Percentiles rank a stretch among this genome's conserved stretches.
phyloP scores from a whole-genome alignment of 2,329 filamentous ascomycete genomes.

The Nannizziopsis arthrosporioides region DNA sequence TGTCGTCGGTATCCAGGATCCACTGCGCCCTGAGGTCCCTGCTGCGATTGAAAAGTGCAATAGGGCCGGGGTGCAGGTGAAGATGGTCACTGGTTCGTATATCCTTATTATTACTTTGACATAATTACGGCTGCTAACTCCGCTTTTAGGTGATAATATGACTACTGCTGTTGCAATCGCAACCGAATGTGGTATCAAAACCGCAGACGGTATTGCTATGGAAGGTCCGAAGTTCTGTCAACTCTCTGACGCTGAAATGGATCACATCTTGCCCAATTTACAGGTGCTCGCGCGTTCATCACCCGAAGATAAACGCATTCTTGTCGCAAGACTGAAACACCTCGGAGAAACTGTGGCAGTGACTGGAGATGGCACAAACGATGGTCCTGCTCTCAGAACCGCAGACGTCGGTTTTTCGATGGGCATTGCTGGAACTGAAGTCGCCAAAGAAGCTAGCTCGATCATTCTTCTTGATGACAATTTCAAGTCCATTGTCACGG shows the following conservation, averaged over 20 bases:
- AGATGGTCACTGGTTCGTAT: conserved; percentile 53
- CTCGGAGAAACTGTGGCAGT: conserved; percentile 51
- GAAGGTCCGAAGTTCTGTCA: conserved; percentile 57
- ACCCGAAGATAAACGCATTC: conserved; percentile 54
- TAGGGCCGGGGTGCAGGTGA: conserved; percentile 57
- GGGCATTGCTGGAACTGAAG: conserved; percentile 55
- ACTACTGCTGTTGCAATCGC: conserved; percentile 63
- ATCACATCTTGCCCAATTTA: conserved; percentile 46
- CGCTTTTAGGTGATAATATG: conserved; percentile 48
- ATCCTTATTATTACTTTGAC: not conserved
- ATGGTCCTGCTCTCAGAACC: conserved; percentile 53
- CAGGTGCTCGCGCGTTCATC: conserved; percentile 55
- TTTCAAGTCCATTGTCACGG: conserved; percentile 53
- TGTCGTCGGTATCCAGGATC: conserved; percentile 64
- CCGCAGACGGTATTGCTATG: conserved; percentile 50
- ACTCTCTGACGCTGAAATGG: conserved; percentile 49
- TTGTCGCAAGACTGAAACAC: conserved; percentile 51
- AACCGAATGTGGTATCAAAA: conserved; percentile 58
- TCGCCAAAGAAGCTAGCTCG: conserved; percentile 57
- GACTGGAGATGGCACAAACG: conserved; percentile 57
- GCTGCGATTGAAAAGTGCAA: conserved; percentile 57
- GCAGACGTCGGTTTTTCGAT: conserved; percentile 59
- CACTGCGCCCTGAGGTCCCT: conserved; percentile 55
- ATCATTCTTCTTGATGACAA: conserved; percentile 59
- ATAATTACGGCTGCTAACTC: not conserved